These are phyloP conservation scores for Prunus mongolica DNA, from an alignment of 306 rosid genomes.

Conservation along the genomic window DNA sequence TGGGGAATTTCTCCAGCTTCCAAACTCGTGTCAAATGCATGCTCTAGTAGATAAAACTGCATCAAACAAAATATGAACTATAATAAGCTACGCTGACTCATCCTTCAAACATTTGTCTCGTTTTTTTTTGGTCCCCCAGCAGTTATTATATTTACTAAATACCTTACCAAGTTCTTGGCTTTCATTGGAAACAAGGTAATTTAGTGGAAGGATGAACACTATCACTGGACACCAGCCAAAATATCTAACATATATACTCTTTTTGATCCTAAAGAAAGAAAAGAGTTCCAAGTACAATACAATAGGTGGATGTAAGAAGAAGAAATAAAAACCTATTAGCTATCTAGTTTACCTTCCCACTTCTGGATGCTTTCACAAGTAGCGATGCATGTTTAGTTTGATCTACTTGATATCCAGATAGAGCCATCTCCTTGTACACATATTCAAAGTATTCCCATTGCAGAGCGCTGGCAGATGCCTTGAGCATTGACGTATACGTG, in stretches of 20 bases:
- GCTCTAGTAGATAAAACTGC: constrained; percentile 81
- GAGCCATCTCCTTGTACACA: constrained; percentile 78
- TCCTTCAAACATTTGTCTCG: background rate
- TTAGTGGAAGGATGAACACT: background rate
- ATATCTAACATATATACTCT: background rate
- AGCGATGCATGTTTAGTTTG: constrained; percentile 52
- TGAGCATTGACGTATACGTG: constrained; percentile 69
- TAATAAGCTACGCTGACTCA: constrained; percentile 7
- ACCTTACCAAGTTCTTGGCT: no score
- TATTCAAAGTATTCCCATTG: constrained; percentile 98
- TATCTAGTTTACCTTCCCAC: constrained; percentile 64
- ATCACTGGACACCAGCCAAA: background rate
- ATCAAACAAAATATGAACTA: constrained; percentile 23
- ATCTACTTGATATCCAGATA: constrained; percentile 64
- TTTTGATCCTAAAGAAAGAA: background rate
- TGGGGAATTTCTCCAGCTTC: constrained; percentile 81
- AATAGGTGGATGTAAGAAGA: background rate
- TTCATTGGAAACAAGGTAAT: no score
- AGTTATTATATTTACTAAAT: no score
- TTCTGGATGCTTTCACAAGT: constrained; percentile 74
- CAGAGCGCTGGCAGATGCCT: constrained; percentile 69
- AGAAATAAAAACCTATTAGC: background rate
- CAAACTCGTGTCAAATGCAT: constrained; percentile 71
- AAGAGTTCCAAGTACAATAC: background rate
- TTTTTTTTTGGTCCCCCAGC: background rate